These are phyloP conservation scores for Letharia lupina DNA, from an alignment of 495 filamentous ascomycete species.

Conservation along the genomic window DNA sequence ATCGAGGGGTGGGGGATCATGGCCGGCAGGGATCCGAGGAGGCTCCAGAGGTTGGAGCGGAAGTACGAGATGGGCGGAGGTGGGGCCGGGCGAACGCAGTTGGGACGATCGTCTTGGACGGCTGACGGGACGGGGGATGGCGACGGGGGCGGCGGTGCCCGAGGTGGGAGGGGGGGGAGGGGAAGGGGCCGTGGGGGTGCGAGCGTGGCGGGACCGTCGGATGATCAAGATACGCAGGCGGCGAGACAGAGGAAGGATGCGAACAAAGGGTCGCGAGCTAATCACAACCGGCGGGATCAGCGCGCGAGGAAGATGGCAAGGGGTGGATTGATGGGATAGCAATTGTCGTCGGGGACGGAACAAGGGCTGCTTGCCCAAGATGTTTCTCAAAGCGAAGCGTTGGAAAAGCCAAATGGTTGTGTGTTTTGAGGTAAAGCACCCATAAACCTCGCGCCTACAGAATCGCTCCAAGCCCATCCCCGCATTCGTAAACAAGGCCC, in stretches of 20 bases:
- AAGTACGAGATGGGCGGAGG: slow-evolving; percentile 53
- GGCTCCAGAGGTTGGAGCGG: slow-evolving; percentile 55
- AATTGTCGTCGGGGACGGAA: not conserved
- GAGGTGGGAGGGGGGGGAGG: slow-evolving; percentile 43
- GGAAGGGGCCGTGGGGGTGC: slow-evolving; percentile 46
- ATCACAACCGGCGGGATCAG: slow-evolving; percentile 71
- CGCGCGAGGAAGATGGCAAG: slow-evolving; percentile 70
- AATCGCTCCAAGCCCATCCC: not conserved
- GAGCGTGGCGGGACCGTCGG: slow-evolving; percentile 48
- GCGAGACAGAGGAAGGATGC: slow-evolving; percentile 66
- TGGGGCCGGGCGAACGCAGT: slow-evolving; percentile 37
- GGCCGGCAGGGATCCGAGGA: slow-evolving; percentile 60
- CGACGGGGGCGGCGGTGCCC: slow-evolving; percentile 28
- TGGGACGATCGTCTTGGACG: slow-evolving; percentile 49
- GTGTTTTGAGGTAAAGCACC: not conserved
- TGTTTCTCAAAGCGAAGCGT: not conserved
- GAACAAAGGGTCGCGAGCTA: slow-evolving; percentile 66
- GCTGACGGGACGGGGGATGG: slow-evolving; percentile 33
- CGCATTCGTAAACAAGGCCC: too few relatives aligned
- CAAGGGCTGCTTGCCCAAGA: not conserved
- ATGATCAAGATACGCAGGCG: slow-evolving; percentile 50
- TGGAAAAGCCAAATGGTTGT: not conserved
- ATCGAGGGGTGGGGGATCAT: slow-evolving; percentile 93
- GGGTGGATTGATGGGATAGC: slow-evolving; percentile 44
- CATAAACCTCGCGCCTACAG: not conserved